Base-by-base conservation (phyloP, 2,329 filamentous ascomycete genomes). In the Parastagonospora avenae region DNA sequence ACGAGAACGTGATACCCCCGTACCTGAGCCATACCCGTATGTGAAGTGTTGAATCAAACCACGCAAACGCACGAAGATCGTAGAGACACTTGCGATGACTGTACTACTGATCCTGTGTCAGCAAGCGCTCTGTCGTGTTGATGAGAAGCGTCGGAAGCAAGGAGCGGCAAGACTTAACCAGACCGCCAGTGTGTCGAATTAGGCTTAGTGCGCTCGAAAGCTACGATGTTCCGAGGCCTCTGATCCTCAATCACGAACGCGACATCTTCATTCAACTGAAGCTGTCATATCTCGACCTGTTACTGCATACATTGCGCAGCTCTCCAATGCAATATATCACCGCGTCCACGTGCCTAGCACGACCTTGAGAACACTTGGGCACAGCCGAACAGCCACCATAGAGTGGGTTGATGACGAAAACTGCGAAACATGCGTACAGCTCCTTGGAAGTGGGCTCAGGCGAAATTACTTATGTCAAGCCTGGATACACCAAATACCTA, bases 401-500 rank as follows among this genome's bases (percentile, higher is more conserved):
- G 5, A 24, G 19, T 24, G 19, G 19, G 19, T 5, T 24, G 19
- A 29, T 12, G 15, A 27, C 45, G 16, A 12, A 35, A 28, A 12
- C 12, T 42, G 37, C 38, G 45, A 42, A 41, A 41, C 45, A 47
- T 35, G 45, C 45, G 41, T 35, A 11, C 45, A 41, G 11, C 16
- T 29, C 27, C 16, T 14, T 36, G 45, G 15, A 4, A 16, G 16
- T 33, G 12, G 19, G 9, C 16, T 14, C 14, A 39, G 11, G 19
- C 15, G 37, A 47, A 11, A 35, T 47, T 47, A 24, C 30, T 19
- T 10, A 36, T 29, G 15, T 41, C 41, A 15, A 16, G n/a, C 14
- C 15, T 31, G 12, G 35, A 14, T 16, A 28, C 35, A 40, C 43
- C n/a, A 27, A 19, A 39, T 9, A 30, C 16, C 36, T n/a, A 35